Evolutionary conservation across 129 eudicot species (phyloP), one percentile per base, ranked within the genome.

Genomic region (Ambrosia artemisiifolia): DNA sequence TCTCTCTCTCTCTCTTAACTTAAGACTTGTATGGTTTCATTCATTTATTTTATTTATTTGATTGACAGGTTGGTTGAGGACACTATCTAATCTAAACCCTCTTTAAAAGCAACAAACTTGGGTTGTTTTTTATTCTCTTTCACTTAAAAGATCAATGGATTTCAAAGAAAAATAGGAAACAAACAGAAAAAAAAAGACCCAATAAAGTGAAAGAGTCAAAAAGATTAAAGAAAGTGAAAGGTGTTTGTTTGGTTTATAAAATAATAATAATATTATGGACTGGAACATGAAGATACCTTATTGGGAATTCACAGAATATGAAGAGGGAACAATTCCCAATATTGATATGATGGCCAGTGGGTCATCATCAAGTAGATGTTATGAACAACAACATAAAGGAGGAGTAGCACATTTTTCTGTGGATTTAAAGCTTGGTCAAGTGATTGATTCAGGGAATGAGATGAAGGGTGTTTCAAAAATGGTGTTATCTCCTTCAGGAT

Each of bases 341-440:
- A 67, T 81, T 64, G 84, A 71, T 63, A 49, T 60, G 42, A 69
- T 60, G 42, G 65, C 36, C 48, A 67, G 71, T 75, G 87, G 87
- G 82, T 83, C 87, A 33, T 83, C 87, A 33, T 80, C 65, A 56
- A 65, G 79, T 63, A 24, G 28, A 24, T 24, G 28, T 24, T 24
- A 24, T 24, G 28, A 24, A 24, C 28, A 24, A 24, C 28, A 24
- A 24, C 66, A 54, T 72, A 74, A 49, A 28, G 85, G 77, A 69
- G 78, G 77, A 69, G 78, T 72, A 54, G 86, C 79, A 34, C 74
- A 72, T 43, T 85, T 85, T 78, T 72, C 83, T 34, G 87, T 81
- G 33, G 92, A 87, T 84, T 87, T 84, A 82, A 87, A 84, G 80
- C 86, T 79, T 67, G 89, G 89, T 24, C 86, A 82, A 36, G 79